Percentiles rank a stretch among this genome's conserved stretches.
These are phyloP conservation scores for Didymosphaeria variabile DNA, from an alignment of 2,329 filamentous ascomycete species.

Conservation along the genomic window DNA sequence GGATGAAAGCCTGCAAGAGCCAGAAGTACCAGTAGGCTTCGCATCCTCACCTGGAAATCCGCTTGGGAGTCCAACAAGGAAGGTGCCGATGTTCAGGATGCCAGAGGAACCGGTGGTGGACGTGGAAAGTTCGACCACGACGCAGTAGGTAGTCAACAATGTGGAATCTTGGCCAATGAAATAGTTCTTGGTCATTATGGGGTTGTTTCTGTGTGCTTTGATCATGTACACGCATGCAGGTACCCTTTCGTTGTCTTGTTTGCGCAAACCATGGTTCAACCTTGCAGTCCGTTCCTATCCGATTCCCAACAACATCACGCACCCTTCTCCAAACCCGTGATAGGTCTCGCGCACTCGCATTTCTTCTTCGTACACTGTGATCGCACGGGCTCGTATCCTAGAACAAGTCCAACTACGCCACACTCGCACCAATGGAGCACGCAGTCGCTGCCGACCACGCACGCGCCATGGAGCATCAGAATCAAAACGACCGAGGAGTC, in stretches of 20 bases:
- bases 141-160: slow-evolving; percentile 21
- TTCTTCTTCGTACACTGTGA: neutral
- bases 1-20: neutral
- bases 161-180: neutral
- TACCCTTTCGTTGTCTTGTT: neutral
- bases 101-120: slow-evolving; percentile 53
- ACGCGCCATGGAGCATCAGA: neutral
- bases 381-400: neutral
- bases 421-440: neutral
- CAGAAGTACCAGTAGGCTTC: slow-evolving; percentile 22
- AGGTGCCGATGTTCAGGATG: slow-evolving; percentile 55
- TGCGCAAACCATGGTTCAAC: no score
- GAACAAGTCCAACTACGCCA: neutral
- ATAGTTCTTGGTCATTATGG: neutral
- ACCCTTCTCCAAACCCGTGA: neutral
- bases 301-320: neutral
- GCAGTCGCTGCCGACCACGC: neutral
- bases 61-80: slow-evolving; percentile 39
- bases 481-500: neutral
- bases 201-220: neutral
- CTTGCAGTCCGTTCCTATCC: neutral
- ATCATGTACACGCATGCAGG: neutral
- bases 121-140: slow-evolving; percentile 42
- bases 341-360: neutral
- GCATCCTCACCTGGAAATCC: slow-evolving; percentile 22